These are phyloP conservation scores for Fusarium hainanense DNA, from an alignment of 2,329 filamentous ascomycete genomes.

Conservation along the genomic window DNA sequence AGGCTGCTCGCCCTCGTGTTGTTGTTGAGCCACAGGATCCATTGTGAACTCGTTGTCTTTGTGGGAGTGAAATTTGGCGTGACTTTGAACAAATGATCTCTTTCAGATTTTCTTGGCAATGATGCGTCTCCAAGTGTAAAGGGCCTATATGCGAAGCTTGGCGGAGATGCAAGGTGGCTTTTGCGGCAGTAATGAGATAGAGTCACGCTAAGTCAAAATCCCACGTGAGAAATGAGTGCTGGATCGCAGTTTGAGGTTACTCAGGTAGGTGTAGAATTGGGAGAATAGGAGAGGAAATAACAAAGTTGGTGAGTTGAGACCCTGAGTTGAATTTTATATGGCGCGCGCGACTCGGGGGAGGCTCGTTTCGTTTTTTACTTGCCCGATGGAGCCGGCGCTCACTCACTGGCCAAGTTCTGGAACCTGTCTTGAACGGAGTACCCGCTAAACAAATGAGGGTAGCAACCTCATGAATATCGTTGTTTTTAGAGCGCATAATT, in stretches of 20 bases:
- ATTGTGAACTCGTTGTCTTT: constrained; percentile 18
- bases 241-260: not conserved
- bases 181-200: not conserved
- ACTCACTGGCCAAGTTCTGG: constrained; percentile 37
- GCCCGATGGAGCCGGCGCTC: constrained; percentile 34
- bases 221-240: not conserved
- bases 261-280: not conserved
- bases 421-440: constrained; percentile 15
- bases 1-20: constrained; percentile 41
- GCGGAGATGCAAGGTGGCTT: constrained; percentile 3
- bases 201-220: not conserved
- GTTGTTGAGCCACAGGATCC: constrained; percentile 44
- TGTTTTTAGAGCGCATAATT: constrained; percentile 1
- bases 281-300: not conserved
- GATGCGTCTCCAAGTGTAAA: not conserved
- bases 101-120: not conserved
- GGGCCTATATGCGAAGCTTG: not conserved
- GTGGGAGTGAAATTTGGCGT: not conserved
- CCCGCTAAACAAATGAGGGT: constrained; percentile 21
- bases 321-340: constrained; percentile 44
- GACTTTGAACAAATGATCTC: not conserved
- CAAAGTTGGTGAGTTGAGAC: constrained; percentile 23
- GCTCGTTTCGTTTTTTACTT: constrained; percentile 29
- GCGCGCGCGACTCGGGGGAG: constrained; percentile 32
- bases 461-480: constrained; percentile 22